Evolutionary conservation across 805 yeast genomes (phyloP).

Genomic region (Saturnispora sekii): DNA sequence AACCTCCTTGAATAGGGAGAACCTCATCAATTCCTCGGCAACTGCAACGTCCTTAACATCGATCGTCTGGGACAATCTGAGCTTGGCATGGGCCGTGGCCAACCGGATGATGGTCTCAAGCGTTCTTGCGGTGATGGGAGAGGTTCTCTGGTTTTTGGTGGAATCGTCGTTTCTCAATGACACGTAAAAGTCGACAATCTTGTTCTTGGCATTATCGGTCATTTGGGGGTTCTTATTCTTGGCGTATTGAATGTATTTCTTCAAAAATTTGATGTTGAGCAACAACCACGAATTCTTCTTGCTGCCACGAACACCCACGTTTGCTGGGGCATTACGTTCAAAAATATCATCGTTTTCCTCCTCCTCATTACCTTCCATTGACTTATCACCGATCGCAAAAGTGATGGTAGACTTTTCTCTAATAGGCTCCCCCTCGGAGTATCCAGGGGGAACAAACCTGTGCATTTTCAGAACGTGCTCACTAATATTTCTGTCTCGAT

Average conservation of each 20-base stretch:
- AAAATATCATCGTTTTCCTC: slow-evolving; percentile 57
- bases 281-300: slow-evolving; percentile 38
- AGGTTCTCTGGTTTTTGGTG: slow-evolving; percentile 58
- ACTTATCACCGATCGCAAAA: slow-evolving; percentile 71
- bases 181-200: slow-evolving; percentile 73
- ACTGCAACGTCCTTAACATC: slow-evolving; percentile 71
- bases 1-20: slow-evolving; percentile 70
- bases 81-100: slow-evolving; percentile 94
- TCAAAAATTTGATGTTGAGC: slow-evolving; percentile 66
- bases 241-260: slow-evolving; percentile 90
- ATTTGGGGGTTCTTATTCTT: slow-evolving; percentile 81
- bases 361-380: slow-evolving; percentile 28
- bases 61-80: slow-evolving; percentile 71
- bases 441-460: slow-evolving; percentile 78
- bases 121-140: slow-evolving; percentile 98
- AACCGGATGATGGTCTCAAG: slow-evolving; percentile 90
- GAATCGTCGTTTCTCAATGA: slow-evolving; percentile 68
- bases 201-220: slow-evolving; percentile 65
- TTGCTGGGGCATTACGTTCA: slow-evolving; percentile 77
- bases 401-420: slow-evolving; percentile 65
- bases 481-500: slow-evolving; percentile 75
- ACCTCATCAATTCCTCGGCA: slow-evolving; percentile 79
- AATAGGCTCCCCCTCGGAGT: slow-evolving; percentile 87
- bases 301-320: slow-evolving; percentile 24
- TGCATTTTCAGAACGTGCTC: slow-evolving; percentile 95